A percentile compares a stretch with the other conserved stretches of the same genome.
phyloP scores from a whole-genome alignment of 768 basidiomycete species.

The Suillus lakei region DNA sequence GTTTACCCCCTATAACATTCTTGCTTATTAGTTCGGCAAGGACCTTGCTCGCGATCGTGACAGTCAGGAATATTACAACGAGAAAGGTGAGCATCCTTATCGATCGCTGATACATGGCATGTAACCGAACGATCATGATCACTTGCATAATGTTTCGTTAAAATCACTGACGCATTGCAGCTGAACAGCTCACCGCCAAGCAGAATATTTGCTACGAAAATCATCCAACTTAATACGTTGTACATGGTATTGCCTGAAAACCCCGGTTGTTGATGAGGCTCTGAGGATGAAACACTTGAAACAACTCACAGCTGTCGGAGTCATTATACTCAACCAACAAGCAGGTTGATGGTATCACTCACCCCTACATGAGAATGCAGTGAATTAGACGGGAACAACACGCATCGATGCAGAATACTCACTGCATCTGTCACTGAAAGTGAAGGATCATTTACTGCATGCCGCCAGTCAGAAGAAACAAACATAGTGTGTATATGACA shows the following conservation, averaged over 20 bases:
- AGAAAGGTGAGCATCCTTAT: not conserved
- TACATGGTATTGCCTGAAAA: not conserved
- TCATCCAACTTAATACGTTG: not conserved
- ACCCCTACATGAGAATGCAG: not conserved
- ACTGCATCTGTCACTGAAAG: not conserved
- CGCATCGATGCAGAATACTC: not conserved
- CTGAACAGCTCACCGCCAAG: not conserved
- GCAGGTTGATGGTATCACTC: no score
- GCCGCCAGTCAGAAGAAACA: not conserved
- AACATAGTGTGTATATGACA: not conserved
- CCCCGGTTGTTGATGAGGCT: no score
- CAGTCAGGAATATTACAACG: not conserved
- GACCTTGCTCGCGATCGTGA: not conserved
- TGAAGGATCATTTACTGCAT: not conserved
- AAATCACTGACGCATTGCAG: not conserved
- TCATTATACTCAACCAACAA: not conserved
- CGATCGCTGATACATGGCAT: not conserved
- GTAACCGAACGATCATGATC: not conserved
- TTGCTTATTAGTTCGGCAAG: no score
- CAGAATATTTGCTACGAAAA: not conserved
- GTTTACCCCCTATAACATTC: no score
- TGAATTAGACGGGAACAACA: not conserved
- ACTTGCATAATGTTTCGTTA: not conserved
- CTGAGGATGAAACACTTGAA: not conserved
- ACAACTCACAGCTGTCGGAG: not conserved